Percentiles rank a stretch among this genome's conserved stretches.
phyloP scores from a whole-genome alignment of 1,139 yeast species.

The Geotrichum phurueaensis region DNA sequence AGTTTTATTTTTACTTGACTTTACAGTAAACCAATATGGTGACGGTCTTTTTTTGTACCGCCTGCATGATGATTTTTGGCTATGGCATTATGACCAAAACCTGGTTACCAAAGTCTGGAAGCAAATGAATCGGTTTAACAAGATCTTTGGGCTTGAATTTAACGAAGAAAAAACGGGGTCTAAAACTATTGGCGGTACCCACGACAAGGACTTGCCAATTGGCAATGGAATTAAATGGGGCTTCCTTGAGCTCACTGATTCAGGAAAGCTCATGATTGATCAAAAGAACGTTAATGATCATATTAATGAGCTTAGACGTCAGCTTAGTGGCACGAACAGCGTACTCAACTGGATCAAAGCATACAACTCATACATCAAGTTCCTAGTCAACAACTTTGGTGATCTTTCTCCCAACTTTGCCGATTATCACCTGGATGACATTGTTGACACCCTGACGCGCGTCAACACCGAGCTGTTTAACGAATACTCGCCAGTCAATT shows the following conservation, averaged over 20 bases:
- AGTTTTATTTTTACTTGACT: constrained; percentile 20
- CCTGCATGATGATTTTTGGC: constrained; percentile 23
- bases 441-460: constrained; percentile 16
- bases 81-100: constrained; percentile 18
- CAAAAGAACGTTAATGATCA: constrained; percentile 17
- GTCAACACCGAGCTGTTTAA: constrained; percentile 18
- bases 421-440: constrained; percentile 19
- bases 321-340: constrained; percentile 15
- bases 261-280: constrained; percentile 17
- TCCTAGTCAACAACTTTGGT: constrained; percentile 20
- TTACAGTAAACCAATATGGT: constrained; percentile 17
- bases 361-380: constrained; percentile 20
- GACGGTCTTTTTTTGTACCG: constrained; percentile 20
- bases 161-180: constrained; percentile 24
- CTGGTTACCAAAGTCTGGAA: constrained; percentile 21
- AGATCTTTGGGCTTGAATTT: constrained; percentile 20
- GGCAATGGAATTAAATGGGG: constrained; percentile 21
- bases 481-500: constrained; percentile 5
- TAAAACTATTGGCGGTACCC: constrained; percentile 7
- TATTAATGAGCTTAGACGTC: constrained; percentile 19
- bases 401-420: constrained; percentile 18
- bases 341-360: constrained; percentile 20
- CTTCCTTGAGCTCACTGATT: constrained; percentile 14
- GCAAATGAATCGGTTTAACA: constrained; percentile 17
- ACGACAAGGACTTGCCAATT: constrained; percentile 13